Conservation (phyloP, 2,329 filamentous ascomycete species). For the Penicillium sp. region DNA sequence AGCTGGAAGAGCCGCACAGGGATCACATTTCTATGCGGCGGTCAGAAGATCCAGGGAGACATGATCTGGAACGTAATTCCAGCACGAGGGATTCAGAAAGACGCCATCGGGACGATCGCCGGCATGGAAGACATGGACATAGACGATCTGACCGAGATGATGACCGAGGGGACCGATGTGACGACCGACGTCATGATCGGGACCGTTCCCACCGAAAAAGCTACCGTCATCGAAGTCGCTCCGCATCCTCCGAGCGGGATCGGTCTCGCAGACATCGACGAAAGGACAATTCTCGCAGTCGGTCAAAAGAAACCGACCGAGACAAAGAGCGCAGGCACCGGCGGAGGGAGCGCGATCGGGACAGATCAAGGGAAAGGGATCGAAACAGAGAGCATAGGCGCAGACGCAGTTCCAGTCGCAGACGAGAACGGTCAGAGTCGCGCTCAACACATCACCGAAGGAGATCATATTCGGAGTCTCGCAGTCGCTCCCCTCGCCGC, state of each 20-base stretch:
- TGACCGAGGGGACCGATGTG: no score
- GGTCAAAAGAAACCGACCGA: slow-evolving; percentile 19
- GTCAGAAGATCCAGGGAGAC: slow-evolving; percentile 43
- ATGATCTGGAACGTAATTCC: slow-evolving; percentile 23
- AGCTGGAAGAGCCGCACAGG: slow-evolving; percentile 50
- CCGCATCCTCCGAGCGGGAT: slow-evolving; percentile 30
- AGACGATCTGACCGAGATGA: slow-evolving; percentile 24
- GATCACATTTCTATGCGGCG: slow-evolving; percentile 17
- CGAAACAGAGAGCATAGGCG: slow-evolving; percentile 15
- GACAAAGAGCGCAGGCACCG: slow-evolving; percentile 29
- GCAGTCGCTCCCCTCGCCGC: slow-evolving; percentile 27
- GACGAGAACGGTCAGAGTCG: no score
- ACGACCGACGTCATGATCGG: no score
- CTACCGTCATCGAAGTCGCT: slow-evolving; percentile 33
- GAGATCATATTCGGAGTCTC: slow-evolving; percentile 24
- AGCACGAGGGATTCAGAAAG: slow-evolving; percentile 24
- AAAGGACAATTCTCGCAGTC: slow-evolving; percentile 8
- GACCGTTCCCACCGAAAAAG: slow-evolving; percentile 33
- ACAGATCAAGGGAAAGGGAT: slow-evolving; percentile 20
- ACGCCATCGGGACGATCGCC: slow-evolving; percentile 24
- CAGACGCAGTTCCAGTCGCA: slow-evolving; percentile 6
- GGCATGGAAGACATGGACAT: neutral
- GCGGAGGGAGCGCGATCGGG: slow-evolving; percentile 25
- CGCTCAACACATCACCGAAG: slow-evolving; percentile 17
- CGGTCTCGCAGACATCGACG: slow-evolving; percentile 29